Base-by-base conservation (phyloP, 2,329 filamentous ascomycete species). In the Microascus cirrosus region DNA sequence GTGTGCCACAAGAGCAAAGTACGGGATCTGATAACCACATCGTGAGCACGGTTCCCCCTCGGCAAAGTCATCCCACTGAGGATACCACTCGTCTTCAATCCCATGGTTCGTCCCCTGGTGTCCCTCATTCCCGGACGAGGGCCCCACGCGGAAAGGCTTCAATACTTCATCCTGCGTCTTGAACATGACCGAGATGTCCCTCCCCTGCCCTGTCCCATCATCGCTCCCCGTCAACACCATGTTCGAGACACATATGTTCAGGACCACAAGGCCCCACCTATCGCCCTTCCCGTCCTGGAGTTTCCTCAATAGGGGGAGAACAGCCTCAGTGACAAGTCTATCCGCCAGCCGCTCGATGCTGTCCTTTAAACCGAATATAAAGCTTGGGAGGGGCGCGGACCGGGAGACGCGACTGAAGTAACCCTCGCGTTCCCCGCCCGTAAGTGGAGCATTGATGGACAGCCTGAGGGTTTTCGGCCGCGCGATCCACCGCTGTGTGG, bases 211-310 rank as follows among this genome's bases (percentile, higher is more conserved):
- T 11, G 74, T 71, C 59, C 77, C 72, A 45, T 70, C 69, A 42
- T 79, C 76, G 15, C 74, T 74, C 4, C 80, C 82, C 18, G 74
- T 76, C 48, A 79, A 74, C 1, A 79, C 79, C 85, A 97, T 93
- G 67, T 96, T 95, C 15, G 89, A 87, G 8, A 89, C 91, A 53
- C 90, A 92, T 24, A 97, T 75, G 62, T 96, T 97, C 60, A 97
- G 76, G 56, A 97, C 74, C 62, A 87, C 89, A 20, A 96, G 71
- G 63, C 93, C 89, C 87, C 89, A 95, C 10, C 77, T 75, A 60
- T 79, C 80, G 8, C 77, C 73, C 61, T 79, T 81, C 60, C 87
- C 84, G 0, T 84, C 79, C 62, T 93, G 86, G 13, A 96, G 74
- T 61, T 83, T 85, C 15, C 84, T 82, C 66, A 96, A 90, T 68